A percentile compares a stretch with the other conserved stretches of the same genome.
Evolutionary conservation across 2,329 filamentous ascomycete genomes (phyloP).

Genomic region (Trichoderma simmonsii): DNA sequence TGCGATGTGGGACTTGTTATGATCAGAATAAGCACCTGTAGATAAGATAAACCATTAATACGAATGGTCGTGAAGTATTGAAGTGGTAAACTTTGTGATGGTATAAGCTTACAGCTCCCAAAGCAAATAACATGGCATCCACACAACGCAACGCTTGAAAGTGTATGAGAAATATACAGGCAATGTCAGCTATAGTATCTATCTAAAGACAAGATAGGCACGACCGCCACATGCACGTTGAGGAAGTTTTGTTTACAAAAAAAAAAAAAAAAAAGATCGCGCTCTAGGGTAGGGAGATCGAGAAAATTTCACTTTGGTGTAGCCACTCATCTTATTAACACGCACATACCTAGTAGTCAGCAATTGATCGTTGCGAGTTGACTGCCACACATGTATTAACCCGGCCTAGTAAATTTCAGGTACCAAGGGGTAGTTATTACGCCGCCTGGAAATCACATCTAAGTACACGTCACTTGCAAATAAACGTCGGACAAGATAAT

Average conservation of each 20-base stretch:
- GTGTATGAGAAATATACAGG: background rate
- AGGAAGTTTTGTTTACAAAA: too few relatives aligned
- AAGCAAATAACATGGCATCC: background rate
- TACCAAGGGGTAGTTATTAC: background rate
- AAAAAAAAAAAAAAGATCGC: background rate
- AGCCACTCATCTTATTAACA: background rate
- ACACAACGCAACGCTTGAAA: background rate
- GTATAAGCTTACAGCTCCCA: background rate
- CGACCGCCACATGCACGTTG: accelerated
- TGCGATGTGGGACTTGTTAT: background rate
- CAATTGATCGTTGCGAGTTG: background rate
- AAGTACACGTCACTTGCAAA: background rate
- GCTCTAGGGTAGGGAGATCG: background rate
- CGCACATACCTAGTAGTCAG: background rate
- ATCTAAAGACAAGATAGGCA: background rate
- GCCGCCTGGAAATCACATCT: background rate
- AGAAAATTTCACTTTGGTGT: background rate
- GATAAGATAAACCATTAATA: background rate
- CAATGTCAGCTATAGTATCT: background rate
- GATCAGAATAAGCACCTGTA: background rate
- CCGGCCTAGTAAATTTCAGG: background rate
- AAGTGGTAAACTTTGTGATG: background rate
- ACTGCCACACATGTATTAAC: background rate
- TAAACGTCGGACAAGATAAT: background rate
- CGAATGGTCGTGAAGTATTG: background rate